Evolutionary conservation across 2,329 filamentous ascomycete species (phyloP).

Genomic region (Tolypocladium inflatum): DNA sequence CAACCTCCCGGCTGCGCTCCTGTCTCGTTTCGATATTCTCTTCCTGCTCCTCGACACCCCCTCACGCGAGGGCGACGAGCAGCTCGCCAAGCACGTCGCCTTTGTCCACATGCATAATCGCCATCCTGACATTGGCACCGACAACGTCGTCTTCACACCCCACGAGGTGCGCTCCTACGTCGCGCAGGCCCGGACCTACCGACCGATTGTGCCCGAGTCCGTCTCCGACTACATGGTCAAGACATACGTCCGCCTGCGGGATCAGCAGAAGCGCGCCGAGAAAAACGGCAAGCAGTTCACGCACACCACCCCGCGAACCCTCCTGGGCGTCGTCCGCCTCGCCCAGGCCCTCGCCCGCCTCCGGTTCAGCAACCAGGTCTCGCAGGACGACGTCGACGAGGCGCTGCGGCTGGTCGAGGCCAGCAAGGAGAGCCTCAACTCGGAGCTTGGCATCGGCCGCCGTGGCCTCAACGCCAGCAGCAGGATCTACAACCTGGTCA

Average conservation of each 20-base stretch:
- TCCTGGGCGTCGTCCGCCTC: constrained; percentile 85
- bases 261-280: constrained; percentile 86
- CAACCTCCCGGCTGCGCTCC: constrained; percentile 91
- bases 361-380: constrained; percentile 76
- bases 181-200: constrained; percentile 80
- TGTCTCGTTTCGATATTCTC: constrained; percentile 94
- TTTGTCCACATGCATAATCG: constrained; percentile 95
- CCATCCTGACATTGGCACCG: constrained; percentile 64
- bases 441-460: constrained; percentile 50
- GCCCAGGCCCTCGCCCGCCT: constrained; percentile 89
- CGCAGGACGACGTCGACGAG: constrained; percentile 91
- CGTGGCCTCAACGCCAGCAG: constrained; percentile 72
- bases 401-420: constrained; percentile 85
- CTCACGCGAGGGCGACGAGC: constrained; percentile 78
- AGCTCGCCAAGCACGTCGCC: constrained; percentile 90
- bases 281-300: constrained; percentile 86
- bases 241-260: constrained; percentile 89
- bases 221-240: constrained; percentile 96
- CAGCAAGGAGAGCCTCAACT: constrained; percentile 81
- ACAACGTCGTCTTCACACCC: constrained; percentile 71
- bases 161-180: constrained; percentile 95
- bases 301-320: constrained; percentile 86
- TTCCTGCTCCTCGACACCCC: constrained; percentile 96
- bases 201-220: constrained; percentile 72
- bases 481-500: constrained; percentile 92